A percentile compares a stretch with the other conserved stretches of the same genome.
Conservation (phyloP, 805 yeast species). For the Grigorovia yakushimaensis region DNA sequence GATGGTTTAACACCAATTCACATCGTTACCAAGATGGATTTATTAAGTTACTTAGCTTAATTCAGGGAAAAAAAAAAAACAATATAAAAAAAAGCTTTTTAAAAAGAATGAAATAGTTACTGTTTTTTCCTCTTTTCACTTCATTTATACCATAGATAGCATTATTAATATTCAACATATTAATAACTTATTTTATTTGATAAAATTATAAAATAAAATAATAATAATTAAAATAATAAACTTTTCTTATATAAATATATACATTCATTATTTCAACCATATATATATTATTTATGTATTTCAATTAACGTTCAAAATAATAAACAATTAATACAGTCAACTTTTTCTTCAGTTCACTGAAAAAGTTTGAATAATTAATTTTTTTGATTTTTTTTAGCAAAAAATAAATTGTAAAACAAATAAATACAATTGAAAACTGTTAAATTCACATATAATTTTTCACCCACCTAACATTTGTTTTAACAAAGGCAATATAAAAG, state of each 20-base stretch:
- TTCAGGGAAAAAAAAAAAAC: neutral
- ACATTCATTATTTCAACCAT: neutral
- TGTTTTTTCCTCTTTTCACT: no score
- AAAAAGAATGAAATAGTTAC: no score
- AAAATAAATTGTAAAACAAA: no score
- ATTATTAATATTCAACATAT: neutral
- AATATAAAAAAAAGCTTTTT: neutral
- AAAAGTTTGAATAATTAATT: no score
- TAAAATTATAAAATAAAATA: neutral
- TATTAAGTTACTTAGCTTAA: constrained; percentile 42
- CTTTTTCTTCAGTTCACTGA: no score
- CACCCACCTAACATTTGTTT: no score
- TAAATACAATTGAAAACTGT: neutral
- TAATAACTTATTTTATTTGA: neutral
- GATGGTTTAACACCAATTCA: constrained; percentile 69
- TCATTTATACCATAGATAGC: no score
- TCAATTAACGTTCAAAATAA: no score
- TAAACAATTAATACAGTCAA: no score
- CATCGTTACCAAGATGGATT: constrained; percentile 80
- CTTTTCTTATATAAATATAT: no score
- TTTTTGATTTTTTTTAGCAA: no score
- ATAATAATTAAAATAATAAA: neutral
- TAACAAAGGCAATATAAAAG: neutral
- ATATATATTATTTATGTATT: no score
- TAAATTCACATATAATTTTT: neutral